phyloP scores from a whole-genome alignment of 1,284 basidiomycete species.

The Amylostereum areolatum region DNA sequence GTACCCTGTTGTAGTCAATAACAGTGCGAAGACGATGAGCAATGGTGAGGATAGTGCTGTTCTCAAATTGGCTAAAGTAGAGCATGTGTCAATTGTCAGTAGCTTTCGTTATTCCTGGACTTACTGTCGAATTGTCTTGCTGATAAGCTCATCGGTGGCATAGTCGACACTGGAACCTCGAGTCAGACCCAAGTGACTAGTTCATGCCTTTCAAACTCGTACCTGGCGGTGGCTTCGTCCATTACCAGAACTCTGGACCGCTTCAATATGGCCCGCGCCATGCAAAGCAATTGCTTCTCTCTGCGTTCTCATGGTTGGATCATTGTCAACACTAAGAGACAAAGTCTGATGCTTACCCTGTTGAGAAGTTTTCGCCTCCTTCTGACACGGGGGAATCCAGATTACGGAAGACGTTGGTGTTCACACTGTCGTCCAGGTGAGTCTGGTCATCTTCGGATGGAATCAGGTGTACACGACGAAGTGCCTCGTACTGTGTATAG shows the following conservation, averaged over 20 bases:
- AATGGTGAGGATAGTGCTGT: conserved; percentile 53
- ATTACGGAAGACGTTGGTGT: conserved; percentile 82
- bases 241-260: conserved; percentile 73
- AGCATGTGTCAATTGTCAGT: conserved; percentile 26
- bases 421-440: conserved; percentile 54
- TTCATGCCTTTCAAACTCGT: conserved; percentile 50
- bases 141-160: conserved; percentile 70
- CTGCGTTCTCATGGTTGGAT: conserved; percentile 22
- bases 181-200: conserved; percentile 30
- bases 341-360: conserved; percentile 48
- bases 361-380: conserved; percentile 91
- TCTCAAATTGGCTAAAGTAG: conserved; percentile 43
- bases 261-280: conserved; percentile 79
- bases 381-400: conserved; percentile 82
- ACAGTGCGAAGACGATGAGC: conserved; percentile 66
- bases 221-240: conserved; percentile 60
- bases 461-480: conserved; percentile 85
- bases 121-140: conserved; percentile 69
- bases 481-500: conserved; percentile 70
- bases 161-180: conserved; percentile 55
- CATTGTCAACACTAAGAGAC: background rate
- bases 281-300: conserved; percentile 80
- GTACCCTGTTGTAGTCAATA: conserved; percentile 51
- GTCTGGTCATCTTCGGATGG: conserved; percentile 47
- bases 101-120: conserved; percentile 16